phyloP scores from a whole-genome alignment of 179 eudicot species.

The Drosera spatulata region DNA sequence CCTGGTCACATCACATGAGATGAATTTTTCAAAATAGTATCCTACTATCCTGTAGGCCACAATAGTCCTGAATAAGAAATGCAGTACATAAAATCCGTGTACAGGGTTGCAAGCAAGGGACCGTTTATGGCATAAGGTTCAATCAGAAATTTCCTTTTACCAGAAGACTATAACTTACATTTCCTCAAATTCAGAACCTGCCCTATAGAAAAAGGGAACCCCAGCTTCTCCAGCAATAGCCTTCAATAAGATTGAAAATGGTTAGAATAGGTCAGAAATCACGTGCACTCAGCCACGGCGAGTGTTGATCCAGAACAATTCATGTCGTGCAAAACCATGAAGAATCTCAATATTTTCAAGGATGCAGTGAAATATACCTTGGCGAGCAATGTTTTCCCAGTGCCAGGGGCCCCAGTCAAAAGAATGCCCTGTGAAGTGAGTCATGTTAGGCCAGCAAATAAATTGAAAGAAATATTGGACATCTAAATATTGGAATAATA shows the following conservation, averaged over 20 bases:
- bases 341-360: not conserved
- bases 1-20: constrained; percentile 20
- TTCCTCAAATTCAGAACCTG: constrained; percentile 98
- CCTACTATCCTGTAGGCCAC: not conserved
- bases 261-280: not conserved
- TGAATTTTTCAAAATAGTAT: not conserved
- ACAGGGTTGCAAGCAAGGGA: too few relatives aligned
- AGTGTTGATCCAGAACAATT: too few relatives aligned
- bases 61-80: too few relatives aligned
- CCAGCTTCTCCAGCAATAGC: constrained; percentile 99
- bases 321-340: not conserved
- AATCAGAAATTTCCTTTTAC: too few relatives aligned
- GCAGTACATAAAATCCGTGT: too few relatives aligned
- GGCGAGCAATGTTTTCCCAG: constrained; percentile 96
- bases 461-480: not conserved
- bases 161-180: constrained; percentile 45
- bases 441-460: constrained; percentile 1
- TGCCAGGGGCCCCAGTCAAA: constrained; percentile 97
- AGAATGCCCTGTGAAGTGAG: constrained; percentile 77
- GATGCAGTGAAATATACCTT: constrained; percentile 35
- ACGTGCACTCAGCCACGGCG: too few relatives aligned
- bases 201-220: constrained; percentile 95
- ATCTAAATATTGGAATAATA: not conserved
- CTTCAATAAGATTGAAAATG: constrained; percentile 22
- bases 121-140: too few relatives aligned